Base-by-base conservation (phyloP, 129 eudicot genomes). In the Centella asiatica region DNA sequence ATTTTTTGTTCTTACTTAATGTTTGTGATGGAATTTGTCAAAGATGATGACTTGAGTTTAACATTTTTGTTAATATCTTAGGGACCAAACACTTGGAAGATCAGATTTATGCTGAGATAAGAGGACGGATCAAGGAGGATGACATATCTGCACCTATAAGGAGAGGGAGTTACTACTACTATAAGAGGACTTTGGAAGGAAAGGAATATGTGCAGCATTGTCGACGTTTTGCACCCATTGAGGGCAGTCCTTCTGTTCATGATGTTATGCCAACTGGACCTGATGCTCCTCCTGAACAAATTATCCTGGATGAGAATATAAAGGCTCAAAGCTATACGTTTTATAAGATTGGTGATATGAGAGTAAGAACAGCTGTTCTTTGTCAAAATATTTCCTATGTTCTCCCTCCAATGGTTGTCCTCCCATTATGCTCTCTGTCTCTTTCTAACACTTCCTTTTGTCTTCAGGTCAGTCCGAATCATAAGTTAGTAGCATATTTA, bases 121-220 rank as follows among this genome's bases (percentile, higher is more conserved):
- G 95, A 80, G 87, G 95, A 44, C 83, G 88, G 31, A 76, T 90
- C 17, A 86, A 90, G 67, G 97, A 90, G 73, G 97, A 84, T 77
- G 97, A 90, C 65, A 80, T 90, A 69, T 69, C 95, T 50, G 89
- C 84, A 45, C 97, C 97, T 0, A 22, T 70, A 48, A 82, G 94
- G 44, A 81, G 78, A 72, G 97, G 95, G 65, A 66, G 74, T 55
- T 90, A 81, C 66, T 90, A 86, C 80, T 90, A 90, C 77, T 90
- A 90, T 56, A 68, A 72, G 65, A 79, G 87, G 65, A 90, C 89
- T 44, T 63, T 86, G 77, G 85, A 90, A 76, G 95, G 97, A 31
- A 84, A 86, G 74, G 94, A 90, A 69, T 90, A 90, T 69, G 87
- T 67, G 26, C 95, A 84, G 58, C 87, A 86, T 47, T 90, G 97